Conservation (phyloP, 768 basidiomycete species). For the Baorangia bicolor region DNA sequence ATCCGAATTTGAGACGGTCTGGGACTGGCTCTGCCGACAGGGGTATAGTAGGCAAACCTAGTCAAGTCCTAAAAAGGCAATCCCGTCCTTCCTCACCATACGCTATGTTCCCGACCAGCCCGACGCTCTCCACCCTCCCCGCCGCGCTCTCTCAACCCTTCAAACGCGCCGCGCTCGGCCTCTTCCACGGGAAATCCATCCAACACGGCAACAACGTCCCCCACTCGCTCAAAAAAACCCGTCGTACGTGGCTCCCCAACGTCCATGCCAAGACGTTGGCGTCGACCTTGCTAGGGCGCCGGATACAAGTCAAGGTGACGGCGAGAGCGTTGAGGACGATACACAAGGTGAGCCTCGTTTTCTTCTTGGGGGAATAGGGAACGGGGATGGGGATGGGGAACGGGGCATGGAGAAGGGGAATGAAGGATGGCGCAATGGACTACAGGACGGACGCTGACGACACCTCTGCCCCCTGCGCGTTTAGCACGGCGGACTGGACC, state of each 20-base stretch:
- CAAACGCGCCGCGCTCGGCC: constrained; percentile 76
- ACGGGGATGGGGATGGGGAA: too few species aligned
- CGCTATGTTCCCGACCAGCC: constrained; percentile 25
- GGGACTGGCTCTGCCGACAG: too few species aligned
- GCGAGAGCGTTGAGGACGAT: constrained; percentile 77
- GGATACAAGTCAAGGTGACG: constrained; percentile 68
- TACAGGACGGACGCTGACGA: background rate
- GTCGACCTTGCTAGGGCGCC: constrained; percentile 61
- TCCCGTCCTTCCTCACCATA: background rate
- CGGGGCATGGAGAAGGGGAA: too few species aligned
- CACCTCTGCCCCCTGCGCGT: too few species aligned
- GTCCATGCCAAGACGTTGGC: constrained; percentile 72
- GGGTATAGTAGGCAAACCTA: too few species aligned
- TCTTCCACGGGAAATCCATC: constrained; percentile 80
- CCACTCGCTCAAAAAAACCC: constrained; percentile 85
- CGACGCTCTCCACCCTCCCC: constrained; percentile 20
- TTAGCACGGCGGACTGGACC: constrained; percentile 70
- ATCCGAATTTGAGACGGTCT: too few species aligned
- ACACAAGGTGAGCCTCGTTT: constrained; percentile 53
- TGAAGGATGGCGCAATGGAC: too few species aligned
- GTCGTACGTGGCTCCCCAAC: constrained; percentile 86
- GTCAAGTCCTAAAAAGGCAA: constrained; percentile 10
- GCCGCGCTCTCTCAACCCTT: constrained; percentile 60
- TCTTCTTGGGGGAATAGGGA: too few species aligned
- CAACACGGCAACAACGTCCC: constrained; percentile 89